Conservation (phyloP, 371 early-diverging fungal genomes). For the Syncephalastrum contaminatum region DNA sequence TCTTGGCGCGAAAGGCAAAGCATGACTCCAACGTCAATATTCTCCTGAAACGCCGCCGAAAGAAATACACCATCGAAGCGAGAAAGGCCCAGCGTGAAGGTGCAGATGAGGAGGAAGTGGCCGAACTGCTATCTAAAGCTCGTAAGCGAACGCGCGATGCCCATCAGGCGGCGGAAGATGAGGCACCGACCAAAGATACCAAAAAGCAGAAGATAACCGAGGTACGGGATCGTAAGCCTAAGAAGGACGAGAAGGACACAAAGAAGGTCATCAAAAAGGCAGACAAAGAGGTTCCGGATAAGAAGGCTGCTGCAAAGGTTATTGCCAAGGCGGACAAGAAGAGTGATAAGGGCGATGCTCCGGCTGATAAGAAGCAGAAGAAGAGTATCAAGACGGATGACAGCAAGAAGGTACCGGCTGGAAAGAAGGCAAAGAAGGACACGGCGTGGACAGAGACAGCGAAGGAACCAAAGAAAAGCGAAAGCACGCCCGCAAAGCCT, state of each 20-base stretch:
- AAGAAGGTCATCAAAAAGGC: slow-evolving; percentile 16
- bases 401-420: background rate
- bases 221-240: background rate
- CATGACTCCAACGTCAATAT: slow-evolving; percentile 38
- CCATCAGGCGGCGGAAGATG: background rate
- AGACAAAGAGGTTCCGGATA: slow-evolving; percentile 12
- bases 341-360: background rate
- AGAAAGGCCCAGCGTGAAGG: slow-evolving; percentile 24
- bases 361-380: slow-evolving; percentile 2
- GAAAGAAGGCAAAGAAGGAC: background rate
- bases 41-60: slow-evolving; percentile 40
- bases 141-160: slow-evolving; percentile 13
- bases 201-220: background rate
- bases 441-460: no score
- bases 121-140: slow-evolving; percentile 21
- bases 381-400: background rate
- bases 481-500: background rate
- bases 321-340: slow-evolving; percentile 3
- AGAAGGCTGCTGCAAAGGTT: slow-evolving; percentile 8
- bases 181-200: background rate
- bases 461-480: slow-evolving; percentile 6
- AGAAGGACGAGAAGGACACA: background rate
- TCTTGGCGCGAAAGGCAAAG: slow-evolving; percentile 67
- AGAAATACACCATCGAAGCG: slow-evolving; percentile 18
- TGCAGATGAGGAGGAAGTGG: slow-evolving; percentile 14